A percentile compares a stretch with the other conserved stretches of the same genome.
Conservation (phyloP, 768 basidiomycete species). For the Leucogyrophana mollusca region DNA sequence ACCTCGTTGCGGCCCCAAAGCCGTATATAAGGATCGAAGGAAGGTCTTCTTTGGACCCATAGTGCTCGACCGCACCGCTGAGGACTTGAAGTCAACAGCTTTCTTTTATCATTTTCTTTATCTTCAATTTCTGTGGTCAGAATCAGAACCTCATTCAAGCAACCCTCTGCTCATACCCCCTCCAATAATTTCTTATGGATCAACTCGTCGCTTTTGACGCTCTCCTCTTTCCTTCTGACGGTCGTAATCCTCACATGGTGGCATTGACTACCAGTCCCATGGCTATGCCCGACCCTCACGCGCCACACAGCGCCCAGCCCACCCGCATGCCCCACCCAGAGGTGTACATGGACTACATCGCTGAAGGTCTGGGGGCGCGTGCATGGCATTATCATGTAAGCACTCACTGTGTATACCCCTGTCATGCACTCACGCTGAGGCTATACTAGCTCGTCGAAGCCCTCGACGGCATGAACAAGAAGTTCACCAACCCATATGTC, state of each 20-base stretch:
- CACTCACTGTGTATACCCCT: conserved; percentile 14
- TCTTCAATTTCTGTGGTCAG: conserved; percentile 14
- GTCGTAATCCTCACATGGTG: conserved; percentile 71
- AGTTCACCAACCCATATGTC: conserved; percentile 77
- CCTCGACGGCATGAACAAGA: conserved; percentile 77
- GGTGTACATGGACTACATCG: conserved; percentile 84
- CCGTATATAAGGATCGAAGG: conserved; percentile 26
- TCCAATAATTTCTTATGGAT: conserved; percentile 48
- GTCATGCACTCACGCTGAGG: conserved; percentile 15
- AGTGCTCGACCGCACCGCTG: conserved; percentile 21
- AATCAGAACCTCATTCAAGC: conserved; percentile 9
- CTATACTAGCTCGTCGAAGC: conserved; percentile 61
- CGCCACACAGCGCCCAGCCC: conserved; percentile 42
- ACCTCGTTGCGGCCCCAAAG: conserved; percentile 41
- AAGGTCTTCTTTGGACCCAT: conserved; percentile 13
- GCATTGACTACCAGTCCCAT: conserved; percentile 70
- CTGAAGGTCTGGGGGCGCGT: conserved; percentile 64
- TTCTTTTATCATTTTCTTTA: conserved; percentile 13
- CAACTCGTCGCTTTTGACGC: conserved; percentile 63
- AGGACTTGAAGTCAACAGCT: conserved; percentile 13
- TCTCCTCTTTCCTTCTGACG: conserved; percentile 77
- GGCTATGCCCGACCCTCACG: conserved; percentile 42
- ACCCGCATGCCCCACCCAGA: conserved; percentile 80
- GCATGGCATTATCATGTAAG: conserved; percentile 75
- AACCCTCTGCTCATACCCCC: conserved; percentile 4